Evolutionary conservation across 208 protist genomes (phyloP).

Genomic region (Herpetomonas samuelpessoai): DNA sequence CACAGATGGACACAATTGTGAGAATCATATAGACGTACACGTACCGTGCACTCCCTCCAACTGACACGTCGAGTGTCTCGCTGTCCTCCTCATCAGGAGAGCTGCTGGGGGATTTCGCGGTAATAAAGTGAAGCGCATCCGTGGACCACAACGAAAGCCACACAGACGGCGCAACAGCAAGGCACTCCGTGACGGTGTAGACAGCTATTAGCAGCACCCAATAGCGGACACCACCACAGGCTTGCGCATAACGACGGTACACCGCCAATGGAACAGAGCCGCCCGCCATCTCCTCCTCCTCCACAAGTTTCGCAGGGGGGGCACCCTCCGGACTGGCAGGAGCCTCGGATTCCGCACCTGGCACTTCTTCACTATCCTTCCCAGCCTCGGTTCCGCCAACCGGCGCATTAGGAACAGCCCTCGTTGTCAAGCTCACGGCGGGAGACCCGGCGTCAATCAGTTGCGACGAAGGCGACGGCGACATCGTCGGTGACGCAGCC

Average conservation of each 20-base stretch:
- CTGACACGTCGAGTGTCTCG: no score
- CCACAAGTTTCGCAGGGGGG: conserved; percentile 29
- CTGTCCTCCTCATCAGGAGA: no score
- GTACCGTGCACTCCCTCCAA: not conserved
- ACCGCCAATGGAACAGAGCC: conserved; percentile 48
- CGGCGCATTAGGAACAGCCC: no score
- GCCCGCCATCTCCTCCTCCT: conserved; percentile 53
- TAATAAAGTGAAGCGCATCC: conserved; percentile 11
- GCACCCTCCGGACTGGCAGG: conserved; percentile 5
- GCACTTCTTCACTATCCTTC: not conserved
- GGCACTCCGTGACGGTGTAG: conserved; percentile 24
- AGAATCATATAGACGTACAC: not conserved
- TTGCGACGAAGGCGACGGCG: no score
- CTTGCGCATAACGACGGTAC: conserved; percentile 44
- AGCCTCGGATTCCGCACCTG: not conserved
- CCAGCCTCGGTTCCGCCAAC: no score
- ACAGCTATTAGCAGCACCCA: conserved; percentile 20
- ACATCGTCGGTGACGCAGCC: no score
- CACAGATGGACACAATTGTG: no score
- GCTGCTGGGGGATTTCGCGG: conserved; percentile 18
- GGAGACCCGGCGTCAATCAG: no score
- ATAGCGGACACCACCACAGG: conserved; percentile 27
- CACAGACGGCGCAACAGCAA: conserved; percentile 9
- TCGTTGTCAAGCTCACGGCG: no score
- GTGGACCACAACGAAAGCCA: conserved; percentile 72